Evolutionary conservation across 768 basidiomycete species (phyloP), one percentile per base, ranked within the genome.

Genomic region (Zangia roseola): DNA sequence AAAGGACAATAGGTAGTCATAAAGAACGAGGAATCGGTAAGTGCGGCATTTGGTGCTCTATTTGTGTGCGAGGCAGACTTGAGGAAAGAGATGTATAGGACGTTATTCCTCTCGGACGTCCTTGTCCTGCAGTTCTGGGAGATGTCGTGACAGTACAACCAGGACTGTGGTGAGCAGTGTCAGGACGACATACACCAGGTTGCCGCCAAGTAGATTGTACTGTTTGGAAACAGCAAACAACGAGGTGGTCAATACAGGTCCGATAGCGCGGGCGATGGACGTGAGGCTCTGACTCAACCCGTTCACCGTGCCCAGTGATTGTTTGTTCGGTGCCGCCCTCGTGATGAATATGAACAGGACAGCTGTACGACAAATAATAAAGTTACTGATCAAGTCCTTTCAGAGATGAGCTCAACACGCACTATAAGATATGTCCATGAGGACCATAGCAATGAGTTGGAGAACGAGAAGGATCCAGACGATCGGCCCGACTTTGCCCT

Each of bases 221-320:
- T 82, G 58, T 26, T 78, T 73, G 0, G 80, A 81, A 21, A 74
- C 54, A 1, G 81, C 78, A 42, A 80, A 82, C 19, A 79, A 54
- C 1, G 79, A 80, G 1, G 80, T 78, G 2, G 74, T 63, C 26
- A 74, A 30, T 2, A 71, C 73, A 0, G 81, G 80, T 2, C 77
- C 79, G 17, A 80, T 67, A 0, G 77, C 78, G 34, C 78, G 72
- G 0, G 74, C 70, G 13, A 74, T 59, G 1, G 76, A 72, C 4
- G 70, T 70, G 1, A 70, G 63, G 13, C 72, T 79, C 40, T 82
- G 80, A 6, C 74, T 70, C 17, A 83, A 65, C 5, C 83, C 83
- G 47, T 83, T 81, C 2, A 75, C 77, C 4, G 80, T 75, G 9
- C 82, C 81, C 8, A 84, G 70, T 0, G 79, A 77, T n/a, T 68